Base-by-base conservation (phyloP, 805 yeast genomes). In the Saccharomycopsis fermentans region DNA sequence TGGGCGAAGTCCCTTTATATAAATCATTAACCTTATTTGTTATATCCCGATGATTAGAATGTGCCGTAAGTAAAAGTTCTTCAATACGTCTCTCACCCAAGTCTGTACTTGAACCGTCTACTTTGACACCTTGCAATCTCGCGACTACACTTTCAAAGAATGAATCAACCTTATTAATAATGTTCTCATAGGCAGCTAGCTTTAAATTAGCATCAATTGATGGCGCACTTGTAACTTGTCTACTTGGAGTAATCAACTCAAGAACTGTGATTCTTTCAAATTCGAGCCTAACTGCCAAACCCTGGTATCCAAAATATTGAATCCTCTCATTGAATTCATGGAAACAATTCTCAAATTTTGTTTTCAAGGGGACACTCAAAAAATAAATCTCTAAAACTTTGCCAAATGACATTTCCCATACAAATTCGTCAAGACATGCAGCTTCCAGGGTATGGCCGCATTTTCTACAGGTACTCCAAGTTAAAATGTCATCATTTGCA, bases 391-490 rank as follows among this genome's bases (percentile, higher is more conserved):
- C 98, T 26, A 94, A 73, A 68, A 87, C 94, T 67, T 95, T 95
- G 0, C 98, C 99, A 70, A 94, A 85, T 0, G 98, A 92, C 63
- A 84, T 84, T 66, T 85, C 90, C 85, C 95, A 91, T 0, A 97
- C 84, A 43, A 83, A 83, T 54, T 90, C 92, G 65, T 87, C 86
- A 85, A 95, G 82, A 19, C 88, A 87, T 14, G 84, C 72, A 5
- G 86, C 82, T 0, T 97, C 94, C 2, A 96, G 83, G 0, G 85
- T 76, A 39, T 77, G 79, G 14, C 83, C 80, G 69, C 99, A 94
- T 55, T 76, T 77, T 59, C 86, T 87, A 69, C 99, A 94, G 63
- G 79, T 83, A 68, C 96, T 87, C 99, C 99, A 94, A 74, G 91
- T 86, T 57, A 90, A 72, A 48, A 95, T 82, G 12, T 84, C 82